Evolutionary conservation across 495 filamentous ascomycete species (phyloP).

Genomic region (Trichocladium antarcticum): DNA sequence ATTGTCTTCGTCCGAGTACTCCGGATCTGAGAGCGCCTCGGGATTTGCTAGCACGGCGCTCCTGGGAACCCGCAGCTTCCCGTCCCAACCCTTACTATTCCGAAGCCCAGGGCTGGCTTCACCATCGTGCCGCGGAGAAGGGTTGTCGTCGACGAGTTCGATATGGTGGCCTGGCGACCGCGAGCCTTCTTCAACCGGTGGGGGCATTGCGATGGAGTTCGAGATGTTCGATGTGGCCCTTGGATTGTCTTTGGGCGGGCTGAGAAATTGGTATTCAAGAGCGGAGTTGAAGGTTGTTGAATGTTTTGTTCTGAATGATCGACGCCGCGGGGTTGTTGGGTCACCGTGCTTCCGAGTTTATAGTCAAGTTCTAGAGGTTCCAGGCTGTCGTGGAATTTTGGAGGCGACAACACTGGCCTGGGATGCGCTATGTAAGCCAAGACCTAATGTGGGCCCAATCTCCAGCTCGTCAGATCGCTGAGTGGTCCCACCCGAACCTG

Average conservation of each 20-base stretch:
- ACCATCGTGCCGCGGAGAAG: slow-evolving; percentile 31
- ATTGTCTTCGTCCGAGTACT: slow-evolving; percentile 72
- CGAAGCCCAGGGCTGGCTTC: slow-evolving; percentile 34
- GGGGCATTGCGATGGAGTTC: slow-evolving; percentile 23
- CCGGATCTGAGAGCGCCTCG: slow-evolving; percentile 68
- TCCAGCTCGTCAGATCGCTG: not conserved
- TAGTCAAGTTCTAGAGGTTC: no score
- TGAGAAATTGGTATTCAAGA: no score
- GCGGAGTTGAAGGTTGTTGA: no score
- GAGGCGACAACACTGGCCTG: not conserved
- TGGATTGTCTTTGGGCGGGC: no score
- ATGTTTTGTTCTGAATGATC: no score
- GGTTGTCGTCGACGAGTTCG: slow-evolving; percentile 32
- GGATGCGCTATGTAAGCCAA: not conserved
- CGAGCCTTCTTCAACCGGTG: slow-evolving; percentile 24
- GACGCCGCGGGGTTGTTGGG: no score
- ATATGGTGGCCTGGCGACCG: slow-evolving; percentile 31
- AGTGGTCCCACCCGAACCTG: not conserved
- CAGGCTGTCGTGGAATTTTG: not conserved
- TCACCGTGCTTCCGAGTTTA: no score
- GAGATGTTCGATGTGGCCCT: not conserved
- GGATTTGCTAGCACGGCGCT: slow-evolving; percentile 55
- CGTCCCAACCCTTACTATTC: slow-evolving; percentile 82
- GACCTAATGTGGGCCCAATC: not conserved
- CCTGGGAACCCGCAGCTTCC: slow-evolving; percentile 69